Conservation (phyloP, 2,329 filamentous ascomycete genomes). For the Bipolaris zeicola region DNA sequence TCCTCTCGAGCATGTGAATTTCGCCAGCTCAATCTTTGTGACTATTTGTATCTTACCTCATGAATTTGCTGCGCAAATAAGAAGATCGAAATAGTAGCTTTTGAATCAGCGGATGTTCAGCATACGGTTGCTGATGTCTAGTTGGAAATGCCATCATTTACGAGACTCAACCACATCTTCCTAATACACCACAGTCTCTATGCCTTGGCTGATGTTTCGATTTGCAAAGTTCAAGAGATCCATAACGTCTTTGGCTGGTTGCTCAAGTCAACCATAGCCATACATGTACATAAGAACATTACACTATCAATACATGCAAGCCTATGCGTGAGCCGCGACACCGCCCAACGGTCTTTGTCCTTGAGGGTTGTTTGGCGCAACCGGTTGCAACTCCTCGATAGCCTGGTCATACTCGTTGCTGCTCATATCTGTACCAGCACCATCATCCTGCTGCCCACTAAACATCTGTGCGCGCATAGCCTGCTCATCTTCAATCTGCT, state of each 20-base stretch:
- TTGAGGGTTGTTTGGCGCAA: conserved; percentile 25
- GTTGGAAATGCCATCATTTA: no score
- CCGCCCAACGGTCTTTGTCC: conserved; percentile 48
- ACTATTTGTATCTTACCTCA: no score
- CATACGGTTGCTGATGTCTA: no score
- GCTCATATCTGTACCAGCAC: conserved; percentile 20
- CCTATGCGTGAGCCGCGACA: conserved; percentile 43
- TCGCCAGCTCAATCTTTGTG: no score
- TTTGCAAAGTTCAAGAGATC: background rate
- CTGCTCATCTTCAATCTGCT: conserved; percentile 57
- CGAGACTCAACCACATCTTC: background rate
- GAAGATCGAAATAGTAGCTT: background rate
- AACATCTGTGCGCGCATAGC: conserved; percentile 54
- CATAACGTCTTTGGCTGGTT: background rate
- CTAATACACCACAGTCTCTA: background rate
- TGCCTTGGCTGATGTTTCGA: background rate
- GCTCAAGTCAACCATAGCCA: background rate
- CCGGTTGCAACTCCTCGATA: conserved; percentile 42
- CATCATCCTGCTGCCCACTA: conserved; percentile 40
- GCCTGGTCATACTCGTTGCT: conserved; percentile 37
- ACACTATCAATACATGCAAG: conserved; percentile 31
- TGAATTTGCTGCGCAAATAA: no score
- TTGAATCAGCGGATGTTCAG: background rate
- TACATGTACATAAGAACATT: conserved; percentile 29
- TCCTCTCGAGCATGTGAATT: no score